phyloP scores from a whole-genome alignment of 108 stramenopile species.

The Schizochytrium sp. region DNA sequence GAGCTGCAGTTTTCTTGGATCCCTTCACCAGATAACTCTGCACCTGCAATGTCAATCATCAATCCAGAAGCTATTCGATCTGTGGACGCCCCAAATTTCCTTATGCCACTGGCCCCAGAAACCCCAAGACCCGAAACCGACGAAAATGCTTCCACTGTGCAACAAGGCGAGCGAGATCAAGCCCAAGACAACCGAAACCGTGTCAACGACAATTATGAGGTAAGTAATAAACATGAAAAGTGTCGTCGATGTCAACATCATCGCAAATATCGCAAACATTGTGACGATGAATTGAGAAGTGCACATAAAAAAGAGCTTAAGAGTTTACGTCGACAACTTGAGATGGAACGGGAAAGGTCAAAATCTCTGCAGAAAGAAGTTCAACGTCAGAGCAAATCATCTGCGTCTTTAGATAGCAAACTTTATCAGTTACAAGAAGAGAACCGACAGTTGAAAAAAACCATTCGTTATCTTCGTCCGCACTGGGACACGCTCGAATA shows the following conservation, averaged over 20 bases:
- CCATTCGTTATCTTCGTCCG: neutral
- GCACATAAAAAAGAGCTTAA: neutral
- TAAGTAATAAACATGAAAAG: no score
- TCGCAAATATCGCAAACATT: no score
- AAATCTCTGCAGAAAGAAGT: neutral
- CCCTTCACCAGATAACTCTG: neutral
- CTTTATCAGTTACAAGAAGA: neutral
- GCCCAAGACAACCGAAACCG: neutral
- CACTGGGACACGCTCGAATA: constrained; percentile 15
- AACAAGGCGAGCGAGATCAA: neutral
- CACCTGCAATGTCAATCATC: neutral
- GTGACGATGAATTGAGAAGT: neutral
- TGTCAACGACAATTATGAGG: neutral
- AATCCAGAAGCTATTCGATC: no score
- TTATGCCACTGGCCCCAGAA: no score
- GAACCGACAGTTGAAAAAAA: constrained; percentile 23
- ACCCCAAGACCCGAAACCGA: no score
- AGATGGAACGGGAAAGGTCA: neutral
- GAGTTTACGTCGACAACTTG: neutral
- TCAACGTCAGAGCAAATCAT: neutral
- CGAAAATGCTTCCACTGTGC: neutral
- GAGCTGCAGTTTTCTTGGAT: neutral
- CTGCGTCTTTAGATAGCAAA: neutral
- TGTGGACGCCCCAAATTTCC: no score
- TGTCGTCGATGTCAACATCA: no score